Base-by-base conservation (phyloP, 1,284 basidiomycete genomes). In the Caloboletus firmus region DNA sequence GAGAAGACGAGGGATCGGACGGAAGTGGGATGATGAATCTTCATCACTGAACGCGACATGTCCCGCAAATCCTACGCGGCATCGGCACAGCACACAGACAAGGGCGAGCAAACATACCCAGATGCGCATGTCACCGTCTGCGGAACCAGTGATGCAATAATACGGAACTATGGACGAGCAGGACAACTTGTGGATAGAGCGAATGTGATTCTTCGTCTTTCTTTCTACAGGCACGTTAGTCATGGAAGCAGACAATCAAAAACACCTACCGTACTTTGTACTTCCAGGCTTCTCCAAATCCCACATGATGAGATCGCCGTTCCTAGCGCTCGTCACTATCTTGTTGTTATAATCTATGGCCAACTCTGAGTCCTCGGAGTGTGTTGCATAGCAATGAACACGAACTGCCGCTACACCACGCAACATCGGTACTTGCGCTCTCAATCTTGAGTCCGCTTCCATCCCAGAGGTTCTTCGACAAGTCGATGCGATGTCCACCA, bases 251-350 rank as follows among this genome's bases (percentile, higher is more conserved):
- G 55, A 49, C 37, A 6, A 17, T 28, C 37, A 36, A 41, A 18
- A 48, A 53, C 46, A 69, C 75, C 54, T 63, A 93, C 91, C 91
- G 59, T 85, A 85, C 71, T 90, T 93, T 42, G 79, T 79, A 1
- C 75, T 66, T 2, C 86, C 84, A 40, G 79, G 73, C 68, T 85
- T 89, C 60, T 85, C 82, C 22, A 93, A 65, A 68, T 94, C 92
- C 84, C 91, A 94, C 74, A 93, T 80, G 49, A 93, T 85, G 40
- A 94, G 79, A 59, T 93, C 91, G 1, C 92, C 92, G 59, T 89
- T 91, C 9, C 87, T 78, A 5, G 88, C 88, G 57, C 91, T 91
- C 1, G 91, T 93, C 34, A 93, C 71, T 50, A 95, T 83, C 73
- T 93, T 94, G 67, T 83, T 85, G 62, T 78, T 84, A 71, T 84